phyloP scores from a whole-genome alignment of 768 basidiomycete genomes.

The Phylloporus sp. region DNA sequence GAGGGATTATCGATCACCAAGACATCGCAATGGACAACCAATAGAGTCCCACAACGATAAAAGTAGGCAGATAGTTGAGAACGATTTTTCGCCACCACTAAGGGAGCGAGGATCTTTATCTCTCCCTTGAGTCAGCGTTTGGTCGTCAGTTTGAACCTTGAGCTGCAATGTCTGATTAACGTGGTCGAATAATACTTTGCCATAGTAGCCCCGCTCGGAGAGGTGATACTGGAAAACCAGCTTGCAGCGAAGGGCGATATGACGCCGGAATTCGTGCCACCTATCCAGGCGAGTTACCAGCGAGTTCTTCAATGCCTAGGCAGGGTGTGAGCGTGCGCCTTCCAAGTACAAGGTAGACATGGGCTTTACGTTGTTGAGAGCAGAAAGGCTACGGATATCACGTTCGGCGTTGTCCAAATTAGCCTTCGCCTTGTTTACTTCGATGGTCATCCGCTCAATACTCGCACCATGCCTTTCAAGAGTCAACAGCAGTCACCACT shows the following conservation, averaged over 20 bases:
- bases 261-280: conserved; percentile 87
- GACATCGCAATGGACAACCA: conserved; percentile 88
- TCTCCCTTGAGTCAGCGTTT: conserved; percentile 56
- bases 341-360: background rate
- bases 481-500: conserved; percentile 2
- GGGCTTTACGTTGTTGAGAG: conserved; percentile 59
- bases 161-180: conserved; percentile 56
- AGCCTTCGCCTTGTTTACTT: conserved; percentile 62
- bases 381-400: conserved; percentile 60
- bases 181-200: conserved; percentile 88
- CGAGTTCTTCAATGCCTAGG: conserved; percentile 64
- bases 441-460: conserved; percentile 71
- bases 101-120: conserved; percentile 85
- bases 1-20: conserved; percentile 48
- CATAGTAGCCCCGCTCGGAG: conserved; percentile 82
- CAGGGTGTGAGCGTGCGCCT: conserved; percentile 6
- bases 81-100: conserved; percentile 95
- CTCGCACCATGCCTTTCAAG: conserved; percentile 63
- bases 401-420: conserved; percentile 56
- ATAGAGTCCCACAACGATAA: conserved; percentile 97
- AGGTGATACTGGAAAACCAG: conserved; percentile 80
- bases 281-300: conserved; percentile 59
- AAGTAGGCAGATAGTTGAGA: conserved; percentile 90
- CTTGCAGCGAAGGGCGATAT: conserved; percentile 86
- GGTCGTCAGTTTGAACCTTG: conserved; percentile 83